These are phyloP conservation scores for Nothomitra cinnamomea DNA, from an alignment of 2,329 filamentous ascomycete species.

Conservation along the genomic window DNA sequence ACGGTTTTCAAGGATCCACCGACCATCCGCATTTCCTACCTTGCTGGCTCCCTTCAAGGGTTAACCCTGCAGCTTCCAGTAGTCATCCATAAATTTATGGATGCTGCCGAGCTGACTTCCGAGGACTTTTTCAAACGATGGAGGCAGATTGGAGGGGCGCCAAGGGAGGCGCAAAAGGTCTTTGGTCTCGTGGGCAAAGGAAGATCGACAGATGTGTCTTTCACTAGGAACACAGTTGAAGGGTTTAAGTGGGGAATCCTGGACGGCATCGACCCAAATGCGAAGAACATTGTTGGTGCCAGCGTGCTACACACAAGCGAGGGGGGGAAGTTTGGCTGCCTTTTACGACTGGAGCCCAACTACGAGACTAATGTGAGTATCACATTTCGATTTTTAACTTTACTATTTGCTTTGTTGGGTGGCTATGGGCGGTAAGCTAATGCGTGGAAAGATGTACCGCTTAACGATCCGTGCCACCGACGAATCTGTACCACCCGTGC, in stretches of 20 bases:
- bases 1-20: slow-evolving; percentile 68
- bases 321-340: slow-evolving; percentile 82
- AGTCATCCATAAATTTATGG: slow-evolving; percentile 90
- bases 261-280: slow-evolving; percentile 74
- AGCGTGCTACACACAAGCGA: slow-evolving; percentile 70
- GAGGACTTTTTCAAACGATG: slow-evolving; percentile 99
- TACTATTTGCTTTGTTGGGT: background rate
- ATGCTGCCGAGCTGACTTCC: slow-evolving; percentile 63
- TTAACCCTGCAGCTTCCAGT: slow-evolving; percentile 83
- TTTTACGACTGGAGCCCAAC: slow-evolving; percentile 89
- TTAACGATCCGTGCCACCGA: slow-evolving; percentile 89
- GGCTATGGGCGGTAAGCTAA: slow-evolving; percentile 7
- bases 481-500: slow-evolving; percentile 62
- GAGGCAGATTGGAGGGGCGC: slow-evolving; percentile 88
- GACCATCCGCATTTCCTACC: slow-evolving; percentile 84
- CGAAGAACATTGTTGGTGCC: slow-evolving; percentile 83
- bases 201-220: slow-evolving; percentile 49
- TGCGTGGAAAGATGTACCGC: slow-evolving; percentile 62
- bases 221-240: slow-evolving; percentile 55
- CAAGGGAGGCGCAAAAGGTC: slow-evolving; percentile 75
- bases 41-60: slow-evolving; percentile 84
- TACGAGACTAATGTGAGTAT: slow-evolving; percentile 66
- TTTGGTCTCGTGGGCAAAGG: slow-evolving; percentile 50
- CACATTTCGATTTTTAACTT: background rate
- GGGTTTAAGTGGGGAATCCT: slow-evolving; percentile 85